Percentiles rank a stretch among this genome's conserved stretches.
Conservation (phyloP, 768 basidiomycete genomes). For the Pholiota conissans region DNA sequence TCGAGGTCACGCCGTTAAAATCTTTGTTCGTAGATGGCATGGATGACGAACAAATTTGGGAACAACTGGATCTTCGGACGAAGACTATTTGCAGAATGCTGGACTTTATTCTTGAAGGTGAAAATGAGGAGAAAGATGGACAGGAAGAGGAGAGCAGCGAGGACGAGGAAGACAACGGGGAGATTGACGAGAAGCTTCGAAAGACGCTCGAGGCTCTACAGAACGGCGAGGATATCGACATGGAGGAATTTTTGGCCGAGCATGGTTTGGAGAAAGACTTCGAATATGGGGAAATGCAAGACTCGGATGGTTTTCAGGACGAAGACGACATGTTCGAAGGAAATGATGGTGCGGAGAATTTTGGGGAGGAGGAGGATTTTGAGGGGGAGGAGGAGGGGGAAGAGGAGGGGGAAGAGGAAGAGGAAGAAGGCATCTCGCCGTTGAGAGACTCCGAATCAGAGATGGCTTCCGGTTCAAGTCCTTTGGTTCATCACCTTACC, state of each 20-base stretch:
- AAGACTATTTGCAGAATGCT: constrained; percentile 70
- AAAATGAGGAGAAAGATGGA: constrained; percentile 30
- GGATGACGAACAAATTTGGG: constrained; percentile 90
- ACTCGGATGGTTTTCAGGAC: constrained; percentile 24
- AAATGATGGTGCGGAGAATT: constrained; percentile 19
- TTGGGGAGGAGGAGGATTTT: not conserved
- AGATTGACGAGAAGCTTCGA: constrained; percentile 33
- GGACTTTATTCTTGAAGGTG: constrained; percentile 61
- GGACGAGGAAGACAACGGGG: constrained; percentile 24
- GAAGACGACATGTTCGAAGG: constrained; percentile 16
- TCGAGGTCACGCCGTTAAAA: constrained; percentile 69
- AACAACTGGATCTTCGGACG: constrained; percentile 84
- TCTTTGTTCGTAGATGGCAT: constrained; percentile 77
- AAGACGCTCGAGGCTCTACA: constrained; percentile 30
- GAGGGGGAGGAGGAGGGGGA: constrained; percentile 24
- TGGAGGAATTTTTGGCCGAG: constrained; percentile 30
- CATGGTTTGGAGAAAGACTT: constrained; percentile 21
- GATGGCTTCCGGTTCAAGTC: constrained; percentile 26
- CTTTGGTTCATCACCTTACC: constrained; percentile 25
- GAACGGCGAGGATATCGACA: constrained; percentile 32
- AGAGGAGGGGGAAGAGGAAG: constrained; percentile 10
- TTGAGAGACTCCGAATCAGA: constrained; percentile 21
- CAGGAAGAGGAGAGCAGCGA: constrained; percentile 40
- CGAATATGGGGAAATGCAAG: constrained; percentile 25
- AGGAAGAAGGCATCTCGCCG: constrained; percentile 11